Conservation (phyloP, 2,329 filamentous ascomycete species). For the Helicocarpus griseus region DNA sequence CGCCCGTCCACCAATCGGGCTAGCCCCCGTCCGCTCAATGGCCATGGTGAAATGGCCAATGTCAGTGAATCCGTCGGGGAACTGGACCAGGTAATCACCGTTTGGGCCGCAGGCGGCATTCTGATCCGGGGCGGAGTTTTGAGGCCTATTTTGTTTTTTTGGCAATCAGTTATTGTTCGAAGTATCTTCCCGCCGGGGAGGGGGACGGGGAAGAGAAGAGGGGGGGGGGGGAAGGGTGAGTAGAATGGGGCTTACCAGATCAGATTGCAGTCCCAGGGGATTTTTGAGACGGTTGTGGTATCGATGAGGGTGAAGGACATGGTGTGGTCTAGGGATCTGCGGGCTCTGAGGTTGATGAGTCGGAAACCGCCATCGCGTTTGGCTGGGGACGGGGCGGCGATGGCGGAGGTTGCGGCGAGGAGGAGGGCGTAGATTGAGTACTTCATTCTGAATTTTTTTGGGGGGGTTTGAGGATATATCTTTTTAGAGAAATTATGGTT, state of each 20-base stretch:
- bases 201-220: too few relatives aligned
- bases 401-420: background rate
- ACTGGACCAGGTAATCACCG: conserved; percentile 13
- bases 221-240: background rate
- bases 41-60: conserved; percentile 11
- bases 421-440: background rate
- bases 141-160: background rate
- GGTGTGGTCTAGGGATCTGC: background rate
- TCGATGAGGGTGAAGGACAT: background rate
- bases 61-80: conserved; percentile 24
- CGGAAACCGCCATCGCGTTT: background rate
- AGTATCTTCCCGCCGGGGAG: background rate
- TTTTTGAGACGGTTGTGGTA: background rate
- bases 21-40: background rate
- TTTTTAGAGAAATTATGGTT: background rate
- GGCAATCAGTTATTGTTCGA: background rate
- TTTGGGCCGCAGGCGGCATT: conserved; percentile 21
- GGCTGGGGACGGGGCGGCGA: background rate
- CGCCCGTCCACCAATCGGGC: background rate
- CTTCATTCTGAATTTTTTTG: background rate
- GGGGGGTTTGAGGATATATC: too few relatives aligned
- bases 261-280: background rate
- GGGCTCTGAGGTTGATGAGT: background rate
- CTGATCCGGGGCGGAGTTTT: background rate
- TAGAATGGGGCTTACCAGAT: background rate